Base-by-base conservation (phyloP, 345 rosid species). In the Raphanus sativus region DNA sequence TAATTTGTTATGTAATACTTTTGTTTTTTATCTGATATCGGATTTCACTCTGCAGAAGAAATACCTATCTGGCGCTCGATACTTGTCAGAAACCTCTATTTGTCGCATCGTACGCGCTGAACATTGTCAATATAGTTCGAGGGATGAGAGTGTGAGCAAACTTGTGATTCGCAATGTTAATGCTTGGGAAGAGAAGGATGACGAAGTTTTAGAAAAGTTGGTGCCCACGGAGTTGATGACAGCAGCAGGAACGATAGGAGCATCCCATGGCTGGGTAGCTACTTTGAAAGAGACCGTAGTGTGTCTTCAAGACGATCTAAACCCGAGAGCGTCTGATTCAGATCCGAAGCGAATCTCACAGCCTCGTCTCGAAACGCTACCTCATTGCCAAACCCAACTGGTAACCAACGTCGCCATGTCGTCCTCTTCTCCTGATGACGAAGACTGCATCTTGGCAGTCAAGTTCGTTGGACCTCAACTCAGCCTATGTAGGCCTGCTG, bases 261-360 rank as follows among this genome's bases (percentile, higher is more conserved):
- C 69, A 65, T 65, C 69, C 10, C 54, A 65, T 38, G 55, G 55
- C 6, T 38, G 55, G 69, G 32, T 65, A 24, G 69, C 69, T 38
- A 38, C 69, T 8, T 38, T 65, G 32, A 65, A 40, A 21, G 55
- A 38, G 5, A 29, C 32, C 26, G 11, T 38, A 3, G 33, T 65
- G 69, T 9, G 69, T 65, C 69, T 65, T 3, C 69, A 24, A 21
- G 69, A 65, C 25, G 68, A 64, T 36, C 52, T 21, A 16, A 36
- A 9, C n/a, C 68, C 29, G 11, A 17, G 29, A 0, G 68, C 68
- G 5, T 36, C 68, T 3, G 50, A 36, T 36, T 4, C 52, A 36
- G 4, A 64, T 11, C 68, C 30, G 45, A 62, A 33, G 17, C 67
- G 67, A 8, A 62, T 62, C 45, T 62, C 67, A 8, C 36, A 32